Evolutionary conservation across 2,329 filamentous ascomycete species (phyloP).

Genomic region (Arthrobotrys sphaeroides): DNA sequence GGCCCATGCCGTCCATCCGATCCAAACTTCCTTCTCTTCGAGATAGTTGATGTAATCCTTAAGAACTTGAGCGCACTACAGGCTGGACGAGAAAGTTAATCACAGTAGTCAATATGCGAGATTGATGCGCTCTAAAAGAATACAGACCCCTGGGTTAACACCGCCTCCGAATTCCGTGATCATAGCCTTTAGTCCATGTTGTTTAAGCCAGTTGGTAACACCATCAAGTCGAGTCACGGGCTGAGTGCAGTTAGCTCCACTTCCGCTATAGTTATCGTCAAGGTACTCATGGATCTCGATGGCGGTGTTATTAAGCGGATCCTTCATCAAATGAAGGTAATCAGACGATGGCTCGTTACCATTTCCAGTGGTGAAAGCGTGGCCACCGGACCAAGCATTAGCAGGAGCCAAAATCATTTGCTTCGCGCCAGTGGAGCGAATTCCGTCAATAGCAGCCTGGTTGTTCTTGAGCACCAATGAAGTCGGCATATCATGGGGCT

Average conservation of each 20-base stretch:
- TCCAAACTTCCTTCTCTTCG: slow-evolving; percentile 64
- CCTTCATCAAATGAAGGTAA: slow-evolving; percentile 63
- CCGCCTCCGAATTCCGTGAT: slow-evolving; percentile 65
- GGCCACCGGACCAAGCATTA: slow-evolving; percentile 66
- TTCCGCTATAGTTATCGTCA: slow-evolving; percentile 65
- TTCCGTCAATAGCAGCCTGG: slow-evolving; percentile 65
- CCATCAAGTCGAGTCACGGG: slow-evolving; percentile 62
- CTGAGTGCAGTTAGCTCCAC: slow-evolving; percentile 62
- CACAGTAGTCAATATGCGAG: neutral
- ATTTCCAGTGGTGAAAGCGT: slow-evolving; percentile 63
- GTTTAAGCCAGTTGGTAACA: slow-evolving; percentile 64
- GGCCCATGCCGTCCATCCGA: slow-evolving; percentile 67
- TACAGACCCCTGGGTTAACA: neutral
- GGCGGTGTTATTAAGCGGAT: slow-evolving; percentile 65
- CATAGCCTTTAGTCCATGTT: slow-evolving; percentile 65
- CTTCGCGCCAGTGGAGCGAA: slow-evolving; percentile 63
- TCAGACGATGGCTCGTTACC: slow-evolving; percentile 62
- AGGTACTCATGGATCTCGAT: slow-evolving; percentile 67
- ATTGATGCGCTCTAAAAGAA: neutral
- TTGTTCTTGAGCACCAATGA: slow-evolving; percentile 64
- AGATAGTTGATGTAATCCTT: slow-evolving; percentile 64
- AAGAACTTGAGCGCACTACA: slow-evolving; percentile 62
- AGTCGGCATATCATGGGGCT: slow-evolving; percentile 66
- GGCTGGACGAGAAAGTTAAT: slow-evolving; percentile 59
- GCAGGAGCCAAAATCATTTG: slow-evolving; percentile 66